Percentiles rank a stretch among this genome's conserved stretches.
These are phyloP conservation scores for Omphalotus guepiniiformis DNA, from an alignment of 768 basidiomycete genomes.

Conservation along the genomic window DNA sequence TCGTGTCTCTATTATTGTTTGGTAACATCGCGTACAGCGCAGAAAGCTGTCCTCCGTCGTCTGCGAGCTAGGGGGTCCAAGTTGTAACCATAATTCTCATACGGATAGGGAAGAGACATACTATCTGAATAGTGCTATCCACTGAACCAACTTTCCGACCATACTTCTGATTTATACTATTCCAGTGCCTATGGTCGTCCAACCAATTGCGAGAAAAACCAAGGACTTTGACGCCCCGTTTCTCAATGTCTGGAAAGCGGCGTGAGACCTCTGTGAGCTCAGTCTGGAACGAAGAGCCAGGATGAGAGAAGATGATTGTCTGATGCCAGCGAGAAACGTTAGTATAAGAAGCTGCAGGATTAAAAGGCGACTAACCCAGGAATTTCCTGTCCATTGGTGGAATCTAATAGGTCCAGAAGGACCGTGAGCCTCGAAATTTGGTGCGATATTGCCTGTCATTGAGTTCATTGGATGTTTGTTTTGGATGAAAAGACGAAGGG, in stretches of 20 bases:
- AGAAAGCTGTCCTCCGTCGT: not conserved
- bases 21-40: slow-evolving; percentile 4
- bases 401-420: not conserved
- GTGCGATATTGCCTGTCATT: not conserved
- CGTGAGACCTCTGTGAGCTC: slow-evolving; percentile 3
- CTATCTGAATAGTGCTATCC: not conserved
- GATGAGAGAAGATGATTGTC: slow-evolving; percentile 7
- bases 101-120: not conserved
- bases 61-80: not conserved
- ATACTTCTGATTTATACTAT: not conserved
- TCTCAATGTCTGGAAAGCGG: slow-evolving; percentile 4
- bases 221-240: slow-evolving; percentile 1
- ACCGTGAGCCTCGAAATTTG: slow-evolving; percentile 5
- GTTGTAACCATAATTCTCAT: not conserved
- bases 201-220: slow-evolving; percentile 6
- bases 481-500: not conserved
- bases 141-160: not conserved
- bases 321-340: not conserved
- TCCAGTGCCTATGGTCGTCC: not conserved
- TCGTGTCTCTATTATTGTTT: not conserved
- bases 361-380: slow-evolving; percentile 1
- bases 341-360: not conserved
- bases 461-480: not conserved
- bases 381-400: slow-evolving; percentile 6
- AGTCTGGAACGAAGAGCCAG: slow-evolving; percentile 1